phyloP scores from a whole-genome alignment of 208 protist genomes.

The Leishmania lainsoni region DNA sequence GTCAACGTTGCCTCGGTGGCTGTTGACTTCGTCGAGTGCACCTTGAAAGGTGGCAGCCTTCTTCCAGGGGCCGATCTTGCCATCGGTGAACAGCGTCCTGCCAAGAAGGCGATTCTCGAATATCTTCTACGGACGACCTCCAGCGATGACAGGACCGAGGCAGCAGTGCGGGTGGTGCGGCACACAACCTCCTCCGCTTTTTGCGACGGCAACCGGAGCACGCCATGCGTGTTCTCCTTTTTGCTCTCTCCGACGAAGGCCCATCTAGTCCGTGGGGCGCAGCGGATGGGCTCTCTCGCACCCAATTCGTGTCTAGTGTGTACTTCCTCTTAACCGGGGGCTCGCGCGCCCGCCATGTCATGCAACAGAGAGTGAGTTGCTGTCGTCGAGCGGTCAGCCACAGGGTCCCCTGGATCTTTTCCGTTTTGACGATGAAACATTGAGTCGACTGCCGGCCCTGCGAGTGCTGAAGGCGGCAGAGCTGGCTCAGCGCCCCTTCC shows the following conservation, averaged over 20 bases:
- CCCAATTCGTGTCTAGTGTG: constrained; percentile 31
- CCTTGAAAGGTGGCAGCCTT: constrained; percentile 40
- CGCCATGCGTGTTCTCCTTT: constrained; percentile 32
- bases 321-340: constrained; percentile 31
- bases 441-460: constrained; percentile 5
- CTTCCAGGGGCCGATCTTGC: constrained; percentile 36
- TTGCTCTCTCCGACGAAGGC: constrained; percentile 48
- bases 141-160: too few relatives aligned
- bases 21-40: constrained; percentile 41
- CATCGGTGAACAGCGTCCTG: constrained; percentile 19
- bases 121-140: constrained; percentile 25
- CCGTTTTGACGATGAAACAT: constrained; percentile 4
- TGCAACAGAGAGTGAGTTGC: not conserved
- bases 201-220: constrained; percentile 40
- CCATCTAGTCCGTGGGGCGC: constrained; percentile 45
- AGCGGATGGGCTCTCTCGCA: constrained; percentile 18
- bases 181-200: constrained; percentile 30
- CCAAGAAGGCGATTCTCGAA: constrained; percentile 44
- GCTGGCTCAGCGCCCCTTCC: constrained; percentile 48
- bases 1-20: constrained; percentile 18
- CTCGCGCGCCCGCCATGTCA: constrained; percentile 17
- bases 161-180: not conserved
- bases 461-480: constrained; percentile 29
- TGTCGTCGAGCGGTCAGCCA: not conserved
- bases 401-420: constrained; percentile 19